Conservation (phyloP, 495 filamentous ascomycete species). For the Penicillium dipodomyicola region DNA sequence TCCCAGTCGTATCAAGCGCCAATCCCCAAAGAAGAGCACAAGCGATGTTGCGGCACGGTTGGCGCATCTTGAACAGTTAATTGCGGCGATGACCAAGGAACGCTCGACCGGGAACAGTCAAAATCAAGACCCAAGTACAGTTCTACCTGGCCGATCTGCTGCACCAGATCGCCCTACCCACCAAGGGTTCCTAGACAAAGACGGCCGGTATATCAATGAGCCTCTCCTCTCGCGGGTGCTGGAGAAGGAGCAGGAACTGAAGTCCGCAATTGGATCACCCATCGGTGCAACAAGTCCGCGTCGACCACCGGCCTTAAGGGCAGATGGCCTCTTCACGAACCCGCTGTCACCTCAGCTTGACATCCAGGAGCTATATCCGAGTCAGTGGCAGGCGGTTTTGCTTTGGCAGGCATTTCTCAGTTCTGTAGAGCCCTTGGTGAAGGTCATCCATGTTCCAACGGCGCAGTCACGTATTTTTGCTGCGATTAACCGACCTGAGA, state of each 20-base stretch:
- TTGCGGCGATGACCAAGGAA: slow-evolving; percentile 16
- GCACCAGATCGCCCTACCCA: neutral
- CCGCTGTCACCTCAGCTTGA: slow-evolving; percentile 20
- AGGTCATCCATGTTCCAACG: slow-evolving; percentile 45
- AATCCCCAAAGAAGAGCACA: slow-evolving; percentile 21
- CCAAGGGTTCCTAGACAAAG: slow-evolving; percentile 25
- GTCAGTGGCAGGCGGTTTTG: slow-evolving; percentile 27
- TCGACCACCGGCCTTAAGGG: slow-evolving; percentile 14
- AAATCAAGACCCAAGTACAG: neutral
- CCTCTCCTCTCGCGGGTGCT: slow-evolving; percentile 28
- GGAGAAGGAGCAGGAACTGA: slow-evolving; percentile 29
- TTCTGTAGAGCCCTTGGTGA: slow-evolving; percentile 42
- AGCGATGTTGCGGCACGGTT: slow-evolving; percentile 25
- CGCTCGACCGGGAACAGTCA: neutral
- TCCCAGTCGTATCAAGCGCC: slow-evolving; percentile 26
- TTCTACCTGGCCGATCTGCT: neutral
- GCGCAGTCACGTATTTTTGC: slow-evolving; percentile 32
- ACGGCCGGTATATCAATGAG: slow-evolving; percentile 34
- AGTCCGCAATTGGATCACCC: slow-evolving; percentile 27
- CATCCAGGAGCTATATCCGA: slow-evolving; percentile 21
- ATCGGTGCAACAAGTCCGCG: slow-evolving; percentile 10
- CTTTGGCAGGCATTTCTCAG: slow-evolving; percentile 34
- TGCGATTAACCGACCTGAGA: slow-evolving; percentile 37
- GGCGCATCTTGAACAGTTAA: slow-evolving; percentile 32
- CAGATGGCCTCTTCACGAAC: slow-evolving; percentile 25